Base-by-base conservation (phyloP, 306 rosid species). In the Notholithocarpus densiflorus region DNA sequence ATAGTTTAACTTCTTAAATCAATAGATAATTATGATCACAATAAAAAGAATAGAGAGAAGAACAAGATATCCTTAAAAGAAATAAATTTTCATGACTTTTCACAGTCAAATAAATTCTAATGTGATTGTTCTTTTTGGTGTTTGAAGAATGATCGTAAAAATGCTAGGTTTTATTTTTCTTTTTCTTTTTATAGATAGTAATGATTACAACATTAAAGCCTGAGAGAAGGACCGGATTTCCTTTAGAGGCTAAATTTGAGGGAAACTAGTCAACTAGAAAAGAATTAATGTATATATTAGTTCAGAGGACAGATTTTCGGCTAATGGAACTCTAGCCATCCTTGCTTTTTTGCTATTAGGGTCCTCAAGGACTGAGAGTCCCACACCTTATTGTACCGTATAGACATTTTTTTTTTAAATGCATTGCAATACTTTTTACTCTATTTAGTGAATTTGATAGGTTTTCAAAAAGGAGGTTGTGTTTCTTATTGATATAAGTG, bases 401-500 rank as follows among this genome's bases (percentile, higher is more conserved):
- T 18, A 77, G 61, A 68, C 24, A 18, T 6, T 70, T n/a, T 70
- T 17, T 53, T 18, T 5, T 12, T 12, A 27, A 37, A 34, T 73
- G 71, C 64, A 55, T 56, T 29, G 20, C 61, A 56, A 15, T 56
- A 13, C 20, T 37, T 76, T 59, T 62, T 11, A 54, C 77, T 80
- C 78, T 29, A 54, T 55, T 55, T 73, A 4, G 51, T 85, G 71
- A 71, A 76, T 85, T 40, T 84, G 68, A 31, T 78, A 95, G 98
- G 97, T 84, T 73, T 93, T 89, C 82, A 83, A 56, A 73, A 93
- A 82, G 92, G 92, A 87, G 77, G 98, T 88, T 86, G 93, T 92
- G 80, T 93, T 92, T 81, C 27, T 92, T 62, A 79, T 91, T 76
- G 98, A 95, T 81, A 84, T 77, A 56, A 95, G 98, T 84, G 93